A percentile compares a stretch with the other conserved stretches of the same genome.
Evolutionary conservation across 140 eudicot genomes (phyloP).

Genomic region (Oenanthe javanica): DNA sequence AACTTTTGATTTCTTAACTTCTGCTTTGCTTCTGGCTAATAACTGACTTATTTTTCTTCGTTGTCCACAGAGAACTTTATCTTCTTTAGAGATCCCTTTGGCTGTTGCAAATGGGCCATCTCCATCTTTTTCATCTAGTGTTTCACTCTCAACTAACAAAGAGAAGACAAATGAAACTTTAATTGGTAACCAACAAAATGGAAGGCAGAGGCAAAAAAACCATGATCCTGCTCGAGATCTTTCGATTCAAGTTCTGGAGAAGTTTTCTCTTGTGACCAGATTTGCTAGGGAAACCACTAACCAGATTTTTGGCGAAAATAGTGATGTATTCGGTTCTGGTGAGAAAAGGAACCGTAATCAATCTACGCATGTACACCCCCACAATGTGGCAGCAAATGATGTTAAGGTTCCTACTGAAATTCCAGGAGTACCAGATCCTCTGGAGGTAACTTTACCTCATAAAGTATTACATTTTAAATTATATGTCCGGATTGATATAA

Average conservation of each 20-base stretch:
- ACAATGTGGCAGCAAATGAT: constrained; percentile 28
- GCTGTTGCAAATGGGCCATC: constrained; percentile 61
- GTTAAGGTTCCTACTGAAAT: constrained; percentile 30
- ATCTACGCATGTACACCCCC: constrained; percentile 27
- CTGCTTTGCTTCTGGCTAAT: background rate
- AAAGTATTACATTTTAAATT: background rate
- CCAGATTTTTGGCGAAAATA: constrained; percentile 73
- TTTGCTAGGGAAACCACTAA: constrained; percentile 97
- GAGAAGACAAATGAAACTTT: constrained; percentile 29
- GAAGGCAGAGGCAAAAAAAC: constrained; percentile 55
- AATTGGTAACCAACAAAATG: constrained; percentile 34
- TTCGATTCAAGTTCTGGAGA: constrained; percentile 82
- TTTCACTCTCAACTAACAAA: constrained; percentile 30
- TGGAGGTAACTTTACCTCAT: constrained; percentile 48
- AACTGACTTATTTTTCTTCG: background rate
- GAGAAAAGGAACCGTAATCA: constrained; percentile 53
- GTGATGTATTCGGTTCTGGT: constrained; percentile 45
- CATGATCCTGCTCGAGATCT: constrained; percentile 86
- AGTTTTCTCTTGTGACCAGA: constrained; percentile 87
- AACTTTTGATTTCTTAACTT: background rate
- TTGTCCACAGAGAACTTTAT: constrained; percentile 65
- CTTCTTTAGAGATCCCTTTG: constrained; percentile 91
- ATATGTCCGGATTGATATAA: background rate
- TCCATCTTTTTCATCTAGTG: constrained; percentile 32
- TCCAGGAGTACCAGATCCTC: constrained; percentile 65